A percentile compares a stretch with the other conserved stretches of the same genome.
Evolutionary conservation across 768 basidiomycete genomes (phyloP).

Genomic region (Termitomyces sp.): DNA sequence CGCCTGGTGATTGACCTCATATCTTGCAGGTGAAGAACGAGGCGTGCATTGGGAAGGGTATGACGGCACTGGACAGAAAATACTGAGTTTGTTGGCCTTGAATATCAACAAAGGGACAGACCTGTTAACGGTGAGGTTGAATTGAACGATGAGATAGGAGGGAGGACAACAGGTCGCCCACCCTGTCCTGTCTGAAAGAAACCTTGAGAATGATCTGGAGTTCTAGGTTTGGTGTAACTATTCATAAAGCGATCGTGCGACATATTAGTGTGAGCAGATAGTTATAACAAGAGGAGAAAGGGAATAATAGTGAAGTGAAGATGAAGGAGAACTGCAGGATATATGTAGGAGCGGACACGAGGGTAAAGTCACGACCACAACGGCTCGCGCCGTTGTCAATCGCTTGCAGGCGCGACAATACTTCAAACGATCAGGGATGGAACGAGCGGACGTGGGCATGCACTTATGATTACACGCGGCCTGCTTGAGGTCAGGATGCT

Average conservation of each 20-base stretch:
- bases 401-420: constrained; percentile 29
- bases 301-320: constrained; percentile 50
- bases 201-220: constrained; percentile 61
- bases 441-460: constrained; percentile 39
- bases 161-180: constrained; percentile 85
- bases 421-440: constrained; percentile 34
- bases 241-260: constrained; percentile 67
- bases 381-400: constrained; percentile 6
- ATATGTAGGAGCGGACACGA: constrained; percentile 37
- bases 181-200: constrained; percentile 79
- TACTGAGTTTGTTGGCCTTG: constrained; percentile 50
- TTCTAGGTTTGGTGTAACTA: constrained; percentile 61
- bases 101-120: constrained; percentile 61
- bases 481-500: constrained; percentile 30
- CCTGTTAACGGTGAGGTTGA: constrained; percentile 89
- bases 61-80: constrained; percentile 53
- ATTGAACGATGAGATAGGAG: constrained; percentile 80
- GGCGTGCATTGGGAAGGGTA: constrained; percentile 55
- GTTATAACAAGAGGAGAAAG: constrained; percentile 47
- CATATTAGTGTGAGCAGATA: constrained; percentile 60
- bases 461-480: constrained; percentile 40
- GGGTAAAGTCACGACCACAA: constrained; percentile 9
- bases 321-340: constrained; percentile 37
- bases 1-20: constrained; percentile 47
- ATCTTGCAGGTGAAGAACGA: constrained; percentile 55